A percentile compares a stretch with the other conserved stretches of the same genome.
Conservation (phyloP, 2,329 filamentous ascomycete species). For the Calonectria pseudoreteaudii region DNA sequence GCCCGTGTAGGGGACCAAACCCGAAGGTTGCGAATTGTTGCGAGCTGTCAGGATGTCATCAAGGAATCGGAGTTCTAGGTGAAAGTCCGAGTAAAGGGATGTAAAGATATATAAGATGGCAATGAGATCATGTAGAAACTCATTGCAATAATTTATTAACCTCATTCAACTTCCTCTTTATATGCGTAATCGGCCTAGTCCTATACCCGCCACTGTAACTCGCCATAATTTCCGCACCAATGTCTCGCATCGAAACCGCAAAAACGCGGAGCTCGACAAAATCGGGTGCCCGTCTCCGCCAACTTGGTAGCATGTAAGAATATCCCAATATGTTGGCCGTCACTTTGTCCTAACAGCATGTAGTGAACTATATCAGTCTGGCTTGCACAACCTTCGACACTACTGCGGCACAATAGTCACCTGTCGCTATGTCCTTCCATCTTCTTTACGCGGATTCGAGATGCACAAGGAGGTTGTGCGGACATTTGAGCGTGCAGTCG, state of each 20-base stretch:
- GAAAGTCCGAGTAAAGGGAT: neutral
- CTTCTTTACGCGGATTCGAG: neutral
- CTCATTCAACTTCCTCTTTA: neutral
- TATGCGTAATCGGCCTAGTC: neutral
- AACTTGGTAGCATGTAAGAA: neutral
- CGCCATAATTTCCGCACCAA: neutral
- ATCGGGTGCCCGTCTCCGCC: neutral
- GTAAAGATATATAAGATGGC: neutral
- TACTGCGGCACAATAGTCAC: neutral
- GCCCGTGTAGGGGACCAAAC: neutral
- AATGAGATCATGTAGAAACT: neutral
- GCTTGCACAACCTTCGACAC: neutral
- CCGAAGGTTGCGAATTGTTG: neutral
- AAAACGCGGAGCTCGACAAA: neutral
- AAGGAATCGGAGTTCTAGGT: neutral
- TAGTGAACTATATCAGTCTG: neutral
- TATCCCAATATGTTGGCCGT: neutral
- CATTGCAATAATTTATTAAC: neutral
- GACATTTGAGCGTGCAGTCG: slow-evolving; percentile 19
- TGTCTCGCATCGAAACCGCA: neutral
- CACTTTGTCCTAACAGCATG: neutral
- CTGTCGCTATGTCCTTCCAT: neutral
- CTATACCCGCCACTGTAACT: neutral
- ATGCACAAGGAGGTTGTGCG: neutral
- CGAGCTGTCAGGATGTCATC: neutral